Evolutionary conservation across 768 basidiomycete genomes (phyloP).

Genomic region (Suillus subalutaceus): DNA sequence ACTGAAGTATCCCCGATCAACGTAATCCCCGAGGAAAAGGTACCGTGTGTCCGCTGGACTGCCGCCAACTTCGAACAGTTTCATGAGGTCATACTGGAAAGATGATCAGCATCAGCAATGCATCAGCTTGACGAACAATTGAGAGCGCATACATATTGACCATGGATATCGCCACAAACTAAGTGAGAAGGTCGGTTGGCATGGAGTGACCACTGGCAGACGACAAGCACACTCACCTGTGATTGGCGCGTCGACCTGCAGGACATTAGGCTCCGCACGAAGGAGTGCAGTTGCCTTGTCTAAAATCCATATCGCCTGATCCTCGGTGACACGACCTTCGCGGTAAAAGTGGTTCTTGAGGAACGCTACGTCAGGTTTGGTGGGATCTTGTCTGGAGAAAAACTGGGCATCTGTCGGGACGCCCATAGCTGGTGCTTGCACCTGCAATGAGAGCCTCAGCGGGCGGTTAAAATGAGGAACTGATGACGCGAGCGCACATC

Average conservation of each 20-base stretch:
- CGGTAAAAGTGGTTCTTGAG: slow-evolving; percentile 99
- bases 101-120: slow-evolving; percentile 6
- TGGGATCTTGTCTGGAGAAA: slow-evolving; percentile 79
- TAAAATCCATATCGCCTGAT: slow-evolving; percentile 94
- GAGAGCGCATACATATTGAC: slow-evolving; percentile 84
- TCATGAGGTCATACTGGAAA: slow-evolving; percentile 90
- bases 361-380: slow-evolving; percentile 94
- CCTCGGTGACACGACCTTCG: slow-evolving; percentile 91
- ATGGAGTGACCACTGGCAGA: not conserved
- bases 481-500: slow-evolving; percentile 60
- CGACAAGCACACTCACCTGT: slow-evolving; percentile 60
- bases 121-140: slow-evolving; percentile 13
- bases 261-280: slow-evolving; percentile 83
- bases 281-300: slow-evolving; percentile 85
- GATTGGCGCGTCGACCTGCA: slow-evolving; percentile 96
- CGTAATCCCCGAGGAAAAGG: slow-evolving; percentile 91
- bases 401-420: slow-evolving; percentile 94
- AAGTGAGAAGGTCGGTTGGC: slow-evolving; percentile 9
- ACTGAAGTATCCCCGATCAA: slow-evolving; percentile 92
- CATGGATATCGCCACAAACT: slow-evolving; percentile 99
- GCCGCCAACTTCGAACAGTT: slow-evolving; percentile 91
- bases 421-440: slow-evolving; percentile 96
- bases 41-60: slow-evolving; percentile 94
- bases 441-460: slow-evolving; percentile 46
- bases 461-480: slow-evolving; percentile 15